A percentile compares a stretch with the other conserved stretches of the same genome.
phyloP scores from a whole-genome alignment of 2,329 filamentous ascomycete genomes.

The Microascus cirrosus region DNA sequence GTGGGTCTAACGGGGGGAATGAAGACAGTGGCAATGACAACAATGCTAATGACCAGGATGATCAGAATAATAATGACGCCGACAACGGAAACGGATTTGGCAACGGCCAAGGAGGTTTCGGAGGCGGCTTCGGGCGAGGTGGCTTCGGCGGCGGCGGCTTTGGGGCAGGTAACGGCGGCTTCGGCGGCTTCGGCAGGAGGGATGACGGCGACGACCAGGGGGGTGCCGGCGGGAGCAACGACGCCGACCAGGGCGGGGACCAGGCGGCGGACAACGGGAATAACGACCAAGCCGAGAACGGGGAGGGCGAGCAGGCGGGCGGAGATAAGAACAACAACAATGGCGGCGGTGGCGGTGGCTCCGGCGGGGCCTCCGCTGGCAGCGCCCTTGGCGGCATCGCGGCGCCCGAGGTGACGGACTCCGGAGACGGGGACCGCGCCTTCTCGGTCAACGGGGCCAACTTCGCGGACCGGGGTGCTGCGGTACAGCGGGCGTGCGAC shows the following conservation, averaged over 20 bases:
- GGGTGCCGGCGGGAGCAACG: conserved; percentile 2
- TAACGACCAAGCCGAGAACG: conserved; percentile 10
- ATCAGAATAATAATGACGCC: conserved; percentile 7
- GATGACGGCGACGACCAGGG: conserved; percentile 7
- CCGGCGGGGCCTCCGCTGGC: conserved; percentile 15
- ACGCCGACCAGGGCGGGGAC: conserved; percentile 6
- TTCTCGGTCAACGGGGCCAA: conserved; percentile 45
- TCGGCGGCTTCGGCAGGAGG: conserved; percentile 3
- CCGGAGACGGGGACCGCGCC: conserved; percentile 34
- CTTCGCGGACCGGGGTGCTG: conserved; percentile 44
- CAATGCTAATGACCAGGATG: conserved; percentile 6
- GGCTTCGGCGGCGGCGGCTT: conserved; percentile 6
- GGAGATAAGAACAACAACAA: conserved; percentile 5
- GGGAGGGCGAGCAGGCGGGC: conserved; percentile 4
- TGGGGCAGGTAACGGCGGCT: conserved; percentile 1
- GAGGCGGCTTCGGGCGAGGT: conserved; percentile 4
- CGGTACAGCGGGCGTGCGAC: conserved; percentile 49
- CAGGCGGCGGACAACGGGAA: conserved; percentile 5
- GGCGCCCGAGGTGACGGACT: conserved; percentile 36
- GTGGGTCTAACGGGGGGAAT: conserved; percentile 6
- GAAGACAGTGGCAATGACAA: conserved; percentile 4
- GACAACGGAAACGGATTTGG: conserved; percentile 3
- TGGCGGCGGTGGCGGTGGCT: conserved; percentile 7
- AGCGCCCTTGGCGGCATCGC: conserved; percentile 36
- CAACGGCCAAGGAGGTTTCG: conserved; percentile 7